A percentile compares a stretch with the other conserved stretches of the same genome.
Evolutionary conservation across 2,329 filamentous ascomycete species (phyloP).

Genomic region (Stagonosporopsis rhizophila): DNA sequence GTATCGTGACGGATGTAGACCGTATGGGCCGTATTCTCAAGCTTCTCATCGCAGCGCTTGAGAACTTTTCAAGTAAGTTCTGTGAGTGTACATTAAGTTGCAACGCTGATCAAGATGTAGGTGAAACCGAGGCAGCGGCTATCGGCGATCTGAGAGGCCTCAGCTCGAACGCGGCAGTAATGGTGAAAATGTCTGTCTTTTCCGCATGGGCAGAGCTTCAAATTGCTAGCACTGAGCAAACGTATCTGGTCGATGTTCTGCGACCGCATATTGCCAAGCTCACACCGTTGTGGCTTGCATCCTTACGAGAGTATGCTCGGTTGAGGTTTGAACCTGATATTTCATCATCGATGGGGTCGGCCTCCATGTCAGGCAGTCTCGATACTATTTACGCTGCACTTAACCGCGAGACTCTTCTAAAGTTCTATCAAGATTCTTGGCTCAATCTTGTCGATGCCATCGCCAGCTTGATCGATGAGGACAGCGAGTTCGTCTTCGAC

Average conservation of each 20-base stretch:
- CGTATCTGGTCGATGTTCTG: constrained; percentile 85
- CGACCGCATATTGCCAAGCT: constrained; percentile 88
- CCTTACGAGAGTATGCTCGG: constrained; percentile 89
- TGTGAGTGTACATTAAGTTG: neutral
- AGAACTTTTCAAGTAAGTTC: constrained; percentile 78
- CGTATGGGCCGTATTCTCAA: constrained; percentile 99
- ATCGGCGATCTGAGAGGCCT: constrained; percentile 94
- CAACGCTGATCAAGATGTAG: constrained; percentile 40
- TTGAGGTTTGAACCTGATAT: constrained; percentile 97
- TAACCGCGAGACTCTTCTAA: constrained; percentile 89
- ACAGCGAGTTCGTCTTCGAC: constrained; percentile 97
- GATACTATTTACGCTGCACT: constrained; percentile 95
- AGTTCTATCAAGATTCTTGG: constrained; percentile 98
- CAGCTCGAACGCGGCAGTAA: constrained; percentile 94
- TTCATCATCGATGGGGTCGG: constrained; percentile 84
- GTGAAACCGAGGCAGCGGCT: constrained; percentile 77
- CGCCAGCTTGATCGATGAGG: constrained; percentile 94
- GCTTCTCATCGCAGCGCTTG: constrained; percentile 85
- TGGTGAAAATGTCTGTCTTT: constrained; percentile 98
- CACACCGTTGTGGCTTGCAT: constrained; percentile 92
- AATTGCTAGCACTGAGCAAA: constrained; percentile 90
- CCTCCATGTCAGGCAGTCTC: constrained; percentile 81
- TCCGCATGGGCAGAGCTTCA: constrained; percentile 97
- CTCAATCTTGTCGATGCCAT: constrained; percentile 96
- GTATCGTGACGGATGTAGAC: constrained; percentile 96